A percentile compares a stretch with the other conserved stretches of the same genome.
phyloP scores from a whole-genome alignment of 495 filamentous ascomycete species.

The Talaromyces stipitatus region DNA sequence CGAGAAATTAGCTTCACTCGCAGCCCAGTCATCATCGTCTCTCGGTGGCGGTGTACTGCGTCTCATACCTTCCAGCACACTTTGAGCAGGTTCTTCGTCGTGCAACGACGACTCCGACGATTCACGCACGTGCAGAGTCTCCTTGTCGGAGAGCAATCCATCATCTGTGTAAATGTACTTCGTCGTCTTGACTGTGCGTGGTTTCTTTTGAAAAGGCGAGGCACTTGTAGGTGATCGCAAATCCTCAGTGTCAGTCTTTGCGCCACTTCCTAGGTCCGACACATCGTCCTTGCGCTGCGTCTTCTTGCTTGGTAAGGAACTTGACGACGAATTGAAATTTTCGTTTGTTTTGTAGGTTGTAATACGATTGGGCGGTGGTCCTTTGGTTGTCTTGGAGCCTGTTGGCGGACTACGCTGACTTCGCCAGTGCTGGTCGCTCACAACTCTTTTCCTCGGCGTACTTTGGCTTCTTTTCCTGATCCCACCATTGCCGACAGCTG shows the following conservation, averaged over 20 bases:
- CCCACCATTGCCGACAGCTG: constrained; percentile 10
- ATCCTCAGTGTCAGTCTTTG: constrained; percentile 10
- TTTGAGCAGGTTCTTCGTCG: constrained; percentile 12
- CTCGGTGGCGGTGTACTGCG: constrained; percentile 21
- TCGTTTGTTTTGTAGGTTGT: constrained; percentile 37
- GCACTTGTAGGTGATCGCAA: constrained; percentile 15
- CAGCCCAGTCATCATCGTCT: constrained; percentile 31
- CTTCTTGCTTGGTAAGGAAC: not conserved
- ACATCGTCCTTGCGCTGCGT: not conserved
- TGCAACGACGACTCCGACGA: constrained; percentile 10
- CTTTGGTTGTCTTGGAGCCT: constrained; percentile 36
- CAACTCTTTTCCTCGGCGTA: constrained; percentile 66
- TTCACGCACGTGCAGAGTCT: constrained; percentile 9
- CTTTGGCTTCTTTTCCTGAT: constrained; percentile 37
- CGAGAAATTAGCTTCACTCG: constrained; percentile 38
- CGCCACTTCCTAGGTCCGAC: not conserved
- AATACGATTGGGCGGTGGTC: constrained; percentile 42
- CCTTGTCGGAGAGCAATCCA: constrained; percentile 13
- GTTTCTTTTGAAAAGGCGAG: constrained; percentile 7
- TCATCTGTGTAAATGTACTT: constrained; percentile 10
- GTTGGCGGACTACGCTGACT: constrained; percentile 38
- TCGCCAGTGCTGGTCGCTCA: constrained; percentile 74
- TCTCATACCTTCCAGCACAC: constrained; percentile 17
- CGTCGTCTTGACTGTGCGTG: not conserved
- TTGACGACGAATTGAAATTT: constrained; percentile 2